Evolutionary conservation across 805 yeast species (phyloP).

Genomic region (Nakazawaea anatomiae): DNA sequence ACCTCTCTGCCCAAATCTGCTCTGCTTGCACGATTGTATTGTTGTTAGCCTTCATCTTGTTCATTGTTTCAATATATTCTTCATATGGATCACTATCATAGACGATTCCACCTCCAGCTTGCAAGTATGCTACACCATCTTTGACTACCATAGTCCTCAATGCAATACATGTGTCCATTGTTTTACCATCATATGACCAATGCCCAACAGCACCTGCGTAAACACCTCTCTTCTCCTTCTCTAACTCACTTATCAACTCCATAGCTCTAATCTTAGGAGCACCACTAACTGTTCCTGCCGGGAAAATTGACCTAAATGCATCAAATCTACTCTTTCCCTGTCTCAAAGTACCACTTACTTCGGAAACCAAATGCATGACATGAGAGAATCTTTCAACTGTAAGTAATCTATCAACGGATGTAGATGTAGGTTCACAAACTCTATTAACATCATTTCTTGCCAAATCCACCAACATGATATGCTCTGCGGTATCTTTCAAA

Average conservation of each 20-base stretch:
- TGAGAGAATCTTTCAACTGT: constrained; percentile 93
- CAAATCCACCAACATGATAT: constrained; percentile 95
- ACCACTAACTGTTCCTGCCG: constrained; percentile 98
- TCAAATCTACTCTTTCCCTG: constrained; percentile 84
- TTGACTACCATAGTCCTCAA: constrained; percentile 94
- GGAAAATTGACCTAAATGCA: constrained; percentile 96
- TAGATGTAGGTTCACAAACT: constrained; percentile 82
- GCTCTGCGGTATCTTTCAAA: constrained; percentile 93
- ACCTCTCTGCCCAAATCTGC: constrained; percentile 55
- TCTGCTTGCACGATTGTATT: constrained; percentile 92
- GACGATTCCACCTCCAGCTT: constrained; percentile 99
- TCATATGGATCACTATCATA: constrained; percentile 92
- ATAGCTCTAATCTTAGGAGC: constrained; percentile 97
- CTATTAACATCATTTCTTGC: constrained; percentile 96
- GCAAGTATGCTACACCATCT: constrained; percentile 85
- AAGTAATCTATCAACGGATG: constrained; percentile 81
- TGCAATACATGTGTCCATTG: constrained; percentile 98
- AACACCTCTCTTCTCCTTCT: constrained; percentile 88
- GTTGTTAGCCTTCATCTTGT: constrained; percentile 93
- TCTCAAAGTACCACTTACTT: constrained; percentile 88
- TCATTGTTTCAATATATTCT: constrained; percentile 94
- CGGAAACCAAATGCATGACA: constrained; percentile 94
- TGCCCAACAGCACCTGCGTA: constrained; percentile 99
- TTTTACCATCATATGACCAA: constrained; percentile 93
- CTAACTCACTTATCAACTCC: constrained; percentile 88